phyloP scores from a whole-genome alignment of 208 protist species.

The Leishmania gerbilli region DNA sequence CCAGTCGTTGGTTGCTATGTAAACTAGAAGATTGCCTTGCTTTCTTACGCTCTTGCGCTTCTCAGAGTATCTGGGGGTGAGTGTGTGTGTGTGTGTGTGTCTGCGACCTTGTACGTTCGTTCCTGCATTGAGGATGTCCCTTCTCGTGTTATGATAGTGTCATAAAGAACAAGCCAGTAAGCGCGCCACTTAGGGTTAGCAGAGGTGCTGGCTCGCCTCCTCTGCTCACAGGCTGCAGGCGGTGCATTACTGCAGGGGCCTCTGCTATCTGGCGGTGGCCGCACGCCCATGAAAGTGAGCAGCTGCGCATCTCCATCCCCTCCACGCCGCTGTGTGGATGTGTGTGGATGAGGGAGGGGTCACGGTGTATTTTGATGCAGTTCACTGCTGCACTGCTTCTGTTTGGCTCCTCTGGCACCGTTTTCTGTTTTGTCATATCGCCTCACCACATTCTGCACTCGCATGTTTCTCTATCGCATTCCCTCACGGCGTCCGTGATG shows the following conservation, averaged over 20 bases:
- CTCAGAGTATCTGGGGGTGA: neutral
- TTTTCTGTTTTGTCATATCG: neutral
- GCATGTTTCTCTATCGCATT: neutral
- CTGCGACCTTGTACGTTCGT: neutral
- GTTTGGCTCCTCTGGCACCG: neutral
- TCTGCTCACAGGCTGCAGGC: neutral
- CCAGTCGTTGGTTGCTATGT: neutral
- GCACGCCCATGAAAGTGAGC: neutral
- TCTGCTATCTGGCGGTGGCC: neutral
- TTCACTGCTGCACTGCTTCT: neutral
- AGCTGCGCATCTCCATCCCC: neutral
- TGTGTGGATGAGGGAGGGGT: neutral
- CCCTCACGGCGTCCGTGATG: neutral
- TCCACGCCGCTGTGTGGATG: neutral
- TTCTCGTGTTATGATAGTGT: neutral
- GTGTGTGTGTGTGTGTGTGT: neutral
- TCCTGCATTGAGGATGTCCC: neutral
- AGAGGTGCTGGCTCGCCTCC: neutral
- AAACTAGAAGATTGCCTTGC: neutral
- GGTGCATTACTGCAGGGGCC: neutral
- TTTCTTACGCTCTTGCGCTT: too few relatives aligned
- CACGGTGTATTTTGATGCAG: neutral
- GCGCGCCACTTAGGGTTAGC: neutral
- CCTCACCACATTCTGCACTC: neutral
- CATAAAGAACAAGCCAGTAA: neutral